Evolutionary conservation across 352 stramenopile genomes (phyloP).

Genomic region (Bremia lactucae): DNA sequence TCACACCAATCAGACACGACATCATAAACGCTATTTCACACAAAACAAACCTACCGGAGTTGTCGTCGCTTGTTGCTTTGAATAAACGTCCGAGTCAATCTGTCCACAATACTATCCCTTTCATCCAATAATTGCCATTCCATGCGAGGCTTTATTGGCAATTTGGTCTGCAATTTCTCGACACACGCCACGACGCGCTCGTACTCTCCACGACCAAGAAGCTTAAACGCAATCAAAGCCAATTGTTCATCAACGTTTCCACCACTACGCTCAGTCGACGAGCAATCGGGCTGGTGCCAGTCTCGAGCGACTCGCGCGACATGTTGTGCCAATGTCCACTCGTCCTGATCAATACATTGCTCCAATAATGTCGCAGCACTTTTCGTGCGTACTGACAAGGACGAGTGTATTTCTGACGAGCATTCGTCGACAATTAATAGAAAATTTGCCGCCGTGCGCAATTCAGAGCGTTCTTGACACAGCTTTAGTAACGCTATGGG

Average conservation of each 20-base stretch:
- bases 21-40: background rate
- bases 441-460: constrained; percentile 77
- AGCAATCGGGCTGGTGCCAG: constrained; percentile 36
- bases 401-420: constrained; percentile 23
- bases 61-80: constrained; percentile 30
- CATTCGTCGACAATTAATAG: constrained; percentile 69
- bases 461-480: constrained; percentile 53
- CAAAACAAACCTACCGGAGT: constrained; percentile 18
- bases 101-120: constrained; percentile 17
- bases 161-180: constrained; percentile 48
- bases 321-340: constrained; percentile 61
- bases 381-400: constrained; percentile 28
- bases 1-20: constrained; percentile 1
- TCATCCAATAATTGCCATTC: constrained; percentile 8
- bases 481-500: constrained; percentile 49
- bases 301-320: constrained; percentile 74
- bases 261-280: background rate
- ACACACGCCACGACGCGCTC: constrained; percentile 58
- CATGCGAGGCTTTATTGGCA: constrained; percentile 23
- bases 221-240: constrained; percentile 35
- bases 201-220: constrained; percentile 47
- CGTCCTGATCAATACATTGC: constrained; percentile 67
- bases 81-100: constrained; percentile 33
- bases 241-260: constrained; percentile 58
- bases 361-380: constrained; percentile 51